phyloP scores from a whole-genome alignment of 164 flowering plant species.

The Tetrastigma voinierianum region DNA sequence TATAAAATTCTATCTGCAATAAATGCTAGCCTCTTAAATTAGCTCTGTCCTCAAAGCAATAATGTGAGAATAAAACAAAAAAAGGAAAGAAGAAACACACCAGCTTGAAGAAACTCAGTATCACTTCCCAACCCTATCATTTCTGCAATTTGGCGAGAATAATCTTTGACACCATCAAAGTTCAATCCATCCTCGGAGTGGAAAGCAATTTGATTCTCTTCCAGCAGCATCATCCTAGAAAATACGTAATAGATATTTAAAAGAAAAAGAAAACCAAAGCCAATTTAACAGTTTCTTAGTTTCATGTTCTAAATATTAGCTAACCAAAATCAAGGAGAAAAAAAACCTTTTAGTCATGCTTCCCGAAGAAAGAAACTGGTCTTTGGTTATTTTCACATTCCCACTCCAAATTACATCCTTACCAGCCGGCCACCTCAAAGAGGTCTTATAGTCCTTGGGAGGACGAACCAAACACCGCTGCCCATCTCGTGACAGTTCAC shows the following conservation, averaged over 20 bases:
- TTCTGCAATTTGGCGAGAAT: constrained; percentile 90
- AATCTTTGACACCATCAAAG: constrained; percentile 88
- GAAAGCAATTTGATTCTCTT: constrained; percentile 95
- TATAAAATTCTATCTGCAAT: too few species aligned
- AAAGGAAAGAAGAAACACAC: constrained; percentile 45
- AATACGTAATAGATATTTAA: not conserved
- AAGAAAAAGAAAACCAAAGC: not conserved
- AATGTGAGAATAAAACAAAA: not conserved
- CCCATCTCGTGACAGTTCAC: constrained; percentile 51
- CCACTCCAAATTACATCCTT: constrained; percentile 93
- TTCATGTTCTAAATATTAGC: not conserved
- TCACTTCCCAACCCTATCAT: constrained; percentile 90
- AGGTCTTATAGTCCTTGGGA: constrained; percentile 90
- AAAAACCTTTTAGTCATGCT: constrained; percentile 90
- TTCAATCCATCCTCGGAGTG: constrained; percentile 83
- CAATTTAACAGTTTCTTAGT: too few species aligned
- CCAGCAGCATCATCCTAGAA: constrained; percentile 83
- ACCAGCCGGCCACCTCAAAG: constrained; percentile 91
- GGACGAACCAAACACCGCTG: constrained; percentile 73
- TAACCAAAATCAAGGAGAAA: not conserved
- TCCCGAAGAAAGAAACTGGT: constrained; percentile 92
- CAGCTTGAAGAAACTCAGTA: constrained; percentile 75
- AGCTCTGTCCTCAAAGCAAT: not conserved
- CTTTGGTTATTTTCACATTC: constrained; percentile 89
- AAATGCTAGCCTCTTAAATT: not conserved